Evolutionary conservation across 208 protist species (phyloP).

Genomic region (Wallacemonas sp.): DNA sequence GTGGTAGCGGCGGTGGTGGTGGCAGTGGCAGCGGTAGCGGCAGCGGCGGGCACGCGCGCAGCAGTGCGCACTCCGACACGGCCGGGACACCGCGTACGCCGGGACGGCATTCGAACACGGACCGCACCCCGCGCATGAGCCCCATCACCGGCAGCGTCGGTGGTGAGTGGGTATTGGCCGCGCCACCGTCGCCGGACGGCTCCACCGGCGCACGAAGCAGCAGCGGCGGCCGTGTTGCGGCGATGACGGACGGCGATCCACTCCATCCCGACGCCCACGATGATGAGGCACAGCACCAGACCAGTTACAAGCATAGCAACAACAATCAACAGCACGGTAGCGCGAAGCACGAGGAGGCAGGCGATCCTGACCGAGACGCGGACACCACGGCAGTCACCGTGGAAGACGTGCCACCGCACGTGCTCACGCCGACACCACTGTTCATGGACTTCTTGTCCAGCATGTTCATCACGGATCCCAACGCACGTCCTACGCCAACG

Average conservation of each 20-base stretch:
- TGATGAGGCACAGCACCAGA: background rate
- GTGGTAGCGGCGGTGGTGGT: background rate
- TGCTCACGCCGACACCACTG: slow-evolving; percentile 34
- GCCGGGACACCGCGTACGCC: slow-evolving; percentile 4
- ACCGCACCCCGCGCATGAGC: slow-evolving; percentile 10
- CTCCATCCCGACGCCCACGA: too few species aligned
- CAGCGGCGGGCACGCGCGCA: background rate
- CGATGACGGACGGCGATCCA: too few species aligned
- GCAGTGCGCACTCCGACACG: background rate
- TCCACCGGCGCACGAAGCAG: background rate
- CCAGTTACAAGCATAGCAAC: background rate
- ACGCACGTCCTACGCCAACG: slow-evolving; percentile 42
- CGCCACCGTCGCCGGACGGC: background rate
- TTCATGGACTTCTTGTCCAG: slow-evolving; percentile 65
- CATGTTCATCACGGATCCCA: slow-evolving; percentile 51
- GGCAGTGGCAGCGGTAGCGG: background rate
- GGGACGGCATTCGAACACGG: background rate
- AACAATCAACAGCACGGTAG: background rate
- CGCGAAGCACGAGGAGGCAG: background rate
- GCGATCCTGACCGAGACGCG: background rate
- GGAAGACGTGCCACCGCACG: background rate
- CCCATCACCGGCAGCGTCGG: background rate
- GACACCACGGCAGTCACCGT: background rate
- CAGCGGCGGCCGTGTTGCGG: background rate
- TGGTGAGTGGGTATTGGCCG: background rate